phyloP scores from a whole-genome alignment of 2,329 filamentous ascomycete genomes.

The Fusarium continuum region DNA sequence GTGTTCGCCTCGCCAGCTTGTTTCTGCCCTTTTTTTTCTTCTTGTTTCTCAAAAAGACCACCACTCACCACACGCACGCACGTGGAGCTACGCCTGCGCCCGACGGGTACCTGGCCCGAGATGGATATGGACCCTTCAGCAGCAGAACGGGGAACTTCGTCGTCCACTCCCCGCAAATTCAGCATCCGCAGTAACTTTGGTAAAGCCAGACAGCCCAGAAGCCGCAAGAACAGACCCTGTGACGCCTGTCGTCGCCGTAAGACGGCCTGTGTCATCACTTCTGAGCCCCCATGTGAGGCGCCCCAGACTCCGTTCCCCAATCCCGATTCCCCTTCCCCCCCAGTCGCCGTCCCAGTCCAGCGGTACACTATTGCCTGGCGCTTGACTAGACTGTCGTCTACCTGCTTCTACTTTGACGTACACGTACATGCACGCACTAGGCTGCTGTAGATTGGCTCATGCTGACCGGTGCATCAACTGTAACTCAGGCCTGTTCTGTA shows the following conservation, averaged over 20 bases:
- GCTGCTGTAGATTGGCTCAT: not conserved
- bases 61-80: not conserved
- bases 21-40: not conserved
- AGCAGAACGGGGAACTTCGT: slow-evolving; percentile 15
- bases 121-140: slow-evolving; percentile 10
- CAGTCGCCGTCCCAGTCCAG: not conserved
- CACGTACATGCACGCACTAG: too few species aligned
- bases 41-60: not conserved
- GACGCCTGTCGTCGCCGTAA: slow-evolving; percentile 57
- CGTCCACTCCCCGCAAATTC: slow-evolving; percentile 48
- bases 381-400: too few species aligned
- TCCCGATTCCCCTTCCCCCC: not conserved
- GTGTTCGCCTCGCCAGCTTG: slow-evolving; percentile 7
- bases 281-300: slow-evolving; percentile 55
- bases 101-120: slow-evolving; percentile 5
- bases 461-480: slow-evolving; percentile 12
- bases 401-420: not conserved
- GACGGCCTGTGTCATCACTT: slow-evolving; percentile 58
- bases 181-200: slow-evolving; percentile 55
- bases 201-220: slow-evolving; percentile 51
- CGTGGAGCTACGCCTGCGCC: not conserved
- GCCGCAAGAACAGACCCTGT: slow-evolving; percentile 58
- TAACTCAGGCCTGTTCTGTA: slow-evolving; percentile 48
- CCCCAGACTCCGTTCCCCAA: not conserved
- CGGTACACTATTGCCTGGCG: slow-evolving; percentile 1